These are phyloP conservation scores for Biscutella laevigata DNA, from an alignment of 441 rosid genomes.

Conservation along the genomic window DNA sequence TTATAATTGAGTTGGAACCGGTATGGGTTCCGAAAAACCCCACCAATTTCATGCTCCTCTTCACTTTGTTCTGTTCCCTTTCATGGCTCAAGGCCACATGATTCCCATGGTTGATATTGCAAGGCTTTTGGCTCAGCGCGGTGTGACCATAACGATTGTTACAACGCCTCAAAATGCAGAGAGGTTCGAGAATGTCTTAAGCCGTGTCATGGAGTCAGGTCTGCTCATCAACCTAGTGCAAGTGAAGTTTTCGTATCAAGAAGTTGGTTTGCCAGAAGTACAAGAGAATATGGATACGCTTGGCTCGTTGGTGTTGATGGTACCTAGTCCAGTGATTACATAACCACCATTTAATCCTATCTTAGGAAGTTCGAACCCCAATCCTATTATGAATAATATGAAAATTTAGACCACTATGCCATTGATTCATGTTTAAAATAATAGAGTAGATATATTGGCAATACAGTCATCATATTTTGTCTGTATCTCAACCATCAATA, in stretches of 20 bases:
- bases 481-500: too few species aligned
- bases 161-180: constrained; percentile 23
- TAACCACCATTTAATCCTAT: too few species aligned
- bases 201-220: constrained; percentile 11
- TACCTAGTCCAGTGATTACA: too few species aligned
- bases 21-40: neutral
- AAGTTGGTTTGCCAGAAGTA: constrained; percentile 33
- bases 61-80: constrained; percentile 35
- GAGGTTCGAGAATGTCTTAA: constrained; percentile 12
- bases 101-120: too few species aligned
- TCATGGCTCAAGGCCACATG: constrained; percentile 36
- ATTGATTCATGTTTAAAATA: too few species aligned
- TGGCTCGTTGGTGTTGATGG: neutral
- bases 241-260: constrained; percentile 19
- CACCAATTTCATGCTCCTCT: neutral
- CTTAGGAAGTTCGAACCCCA: too few species aligned
- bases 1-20: neutral
- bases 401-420: too few species aligned
- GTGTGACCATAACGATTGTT: constrained; percentile 28
- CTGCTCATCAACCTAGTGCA: constrained; percentile 12
- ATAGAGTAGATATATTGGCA: too few species aligned
- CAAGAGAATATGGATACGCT: constrained; percentile 36
- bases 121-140: too few species aligned
- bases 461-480: too few species aligned
- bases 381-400: too few species aligned